These are phyloP conservation scores for Hericium rajendrae DNA, from an alignment of 768 basidiomycete genomes.

Conservation along the genomic window DNA sequence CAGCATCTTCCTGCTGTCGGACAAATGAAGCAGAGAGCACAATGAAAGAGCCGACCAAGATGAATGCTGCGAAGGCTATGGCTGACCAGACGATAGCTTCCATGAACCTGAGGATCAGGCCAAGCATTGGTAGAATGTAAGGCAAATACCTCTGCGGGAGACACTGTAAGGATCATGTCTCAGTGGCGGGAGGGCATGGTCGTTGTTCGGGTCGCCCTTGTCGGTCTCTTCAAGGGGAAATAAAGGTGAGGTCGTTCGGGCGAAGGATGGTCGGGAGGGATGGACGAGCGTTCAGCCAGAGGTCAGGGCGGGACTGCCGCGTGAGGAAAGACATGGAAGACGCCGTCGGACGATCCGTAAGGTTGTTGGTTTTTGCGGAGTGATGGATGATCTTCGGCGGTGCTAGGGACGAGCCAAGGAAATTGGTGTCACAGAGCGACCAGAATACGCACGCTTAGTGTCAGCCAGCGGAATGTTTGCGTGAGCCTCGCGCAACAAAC, in stretches of 20 bases:
- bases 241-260: neutral
- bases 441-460: no score
- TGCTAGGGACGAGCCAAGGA: no score
- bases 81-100: constrained; percentile 3
- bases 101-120: neutral
- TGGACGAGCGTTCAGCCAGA: neutral
- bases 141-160: constrained; percentile 1
- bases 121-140: neutral
- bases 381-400: no score
- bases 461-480: no score
- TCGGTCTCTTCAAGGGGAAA: neutral
- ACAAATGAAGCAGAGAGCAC: constrained; percentile 14
- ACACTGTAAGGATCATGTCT: neutral
- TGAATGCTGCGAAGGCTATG: constrained; percentile 1
- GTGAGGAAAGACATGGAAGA: neutral
- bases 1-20: constrained; percentile 4
- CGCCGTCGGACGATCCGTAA: no score
- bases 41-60: constrained; percentile 6
- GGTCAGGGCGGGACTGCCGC: no score
- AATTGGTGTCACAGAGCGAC: no score
- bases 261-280: neutral
- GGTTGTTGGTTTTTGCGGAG: no score
- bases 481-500: no score
- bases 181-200: neutral
- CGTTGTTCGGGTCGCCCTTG: neutral